These are phyloP conservation scores for Diaporthe aspalathi DNA, from an alignment of 2,329 filamentous ascomycete genomes.

Conservation along the genomic window DNA sequence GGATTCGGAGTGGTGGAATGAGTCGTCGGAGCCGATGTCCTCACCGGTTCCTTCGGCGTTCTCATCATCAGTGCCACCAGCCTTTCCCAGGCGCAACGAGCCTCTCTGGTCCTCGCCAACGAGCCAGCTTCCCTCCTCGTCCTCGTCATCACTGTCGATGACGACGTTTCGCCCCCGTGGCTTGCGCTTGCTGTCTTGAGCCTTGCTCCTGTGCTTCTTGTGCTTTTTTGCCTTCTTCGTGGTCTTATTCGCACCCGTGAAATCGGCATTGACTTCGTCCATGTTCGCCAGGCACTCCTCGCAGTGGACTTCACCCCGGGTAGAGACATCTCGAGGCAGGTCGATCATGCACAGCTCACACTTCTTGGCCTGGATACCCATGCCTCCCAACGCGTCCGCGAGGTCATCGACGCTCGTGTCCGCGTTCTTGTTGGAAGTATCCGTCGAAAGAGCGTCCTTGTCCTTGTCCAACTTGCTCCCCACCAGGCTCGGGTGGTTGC, in stretches of 20 bases:
- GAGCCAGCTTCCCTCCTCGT: slow-evolving; percentile 82
- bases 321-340: slow-evolving; percentile 67
- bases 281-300: slow-evolving; percentile 81
- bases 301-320: slow-evolving; percentile 62
- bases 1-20: slow-evolving; percentile 65
- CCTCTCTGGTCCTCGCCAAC: slow-evolving; percentile 75
- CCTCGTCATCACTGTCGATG: slow-evolving; percentile 74
- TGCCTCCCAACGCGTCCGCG: slow-evolving; percentile 85
- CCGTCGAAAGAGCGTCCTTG: slow-evolving; percentile 82
- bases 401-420: slow-evolving; percentile 82
- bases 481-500: slow-evolving; percentile 91
- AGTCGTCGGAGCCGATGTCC: slow-evolving; percentile 79
- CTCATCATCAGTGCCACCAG: slow-evolving; percentile 88
- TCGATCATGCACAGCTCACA: slow-evolving; percentile 86
- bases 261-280: slow-evolving; percentile 67
- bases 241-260: slow-evolving; percentile 51
- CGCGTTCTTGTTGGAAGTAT: slow-evolving; percentile 64
- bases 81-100: slow-evolving; percentile 73
- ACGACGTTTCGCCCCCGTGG: slow-evolving; percentile 67
- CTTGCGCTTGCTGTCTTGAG: slow-evolving; percentile 50
- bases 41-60: slow-evolving; percentile 89
- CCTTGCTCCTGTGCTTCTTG: slow-evolving; percentile 49
- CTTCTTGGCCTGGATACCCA: slow-evolving; percentile 80
- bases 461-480: slow-evolving; percentile 88
- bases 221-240: slow-evolving; percentile 52